Base-by-base conservation (phyloP, 164 flowering plant genomes). In the Stephania japonica region DNA sequence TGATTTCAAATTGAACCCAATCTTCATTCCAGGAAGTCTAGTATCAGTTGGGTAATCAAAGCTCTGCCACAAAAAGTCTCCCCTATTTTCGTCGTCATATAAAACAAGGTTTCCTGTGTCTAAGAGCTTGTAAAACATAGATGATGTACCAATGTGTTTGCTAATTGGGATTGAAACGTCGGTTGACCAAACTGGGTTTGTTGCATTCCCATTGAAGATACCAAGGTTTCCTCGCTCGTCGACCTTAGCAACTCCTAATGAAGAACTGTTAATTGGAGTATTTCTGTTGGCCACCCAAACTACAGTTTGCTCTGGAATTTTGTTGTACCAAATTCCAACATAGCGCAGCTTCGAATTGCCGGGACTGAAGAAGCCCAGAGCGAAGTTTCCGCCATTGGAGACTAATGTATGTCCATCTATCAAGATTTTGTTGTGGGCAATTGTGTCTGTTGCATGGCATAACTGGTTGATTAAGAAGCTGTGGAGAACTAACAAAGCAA, bases 61-160 rank as follows among this genome's bases (percentile, higher is more conserved):
- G 64, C 64, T 59, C 21, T 59, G 64, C 64, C 64, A 59, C 21
- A 32, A 32, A 32, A n/a, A 4, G 8, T 19, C 23, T 19, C 64
- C 64, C 1, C 7, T 59, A 8, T n/a, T 7, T 5, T 10, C n/a
- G 10, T 4, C 38, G 38, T 32, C 38, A 1, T 26, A 42, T 71
- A 88, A 2, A 3, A 87, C 83, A 1, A 89, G 72, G 53, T 89
- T 89, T 18, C 92, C 92, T 0, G 84, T 23, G 42, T 85, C 88
- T 27, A 85, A 65, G 7, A 90, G 81, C 73, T 76, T 70, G 0
- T 84, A 87, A 0, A 65, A 56, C 0, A 78, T 9, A 42, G 41
- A 73, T 1, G 14, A 42, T 8, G 42, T 23, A 4, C 67, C 11
- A 26, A 63, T 49, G 38, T 32, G 38, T 32, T 32, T 32, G 38